A percentile compares a stretch with the other conserved stretches of the same genome.
phyloP scores from a whole-genome alignment of 352 stramenopile genomes.

The Aphanomyces cochlioides region DNA sequence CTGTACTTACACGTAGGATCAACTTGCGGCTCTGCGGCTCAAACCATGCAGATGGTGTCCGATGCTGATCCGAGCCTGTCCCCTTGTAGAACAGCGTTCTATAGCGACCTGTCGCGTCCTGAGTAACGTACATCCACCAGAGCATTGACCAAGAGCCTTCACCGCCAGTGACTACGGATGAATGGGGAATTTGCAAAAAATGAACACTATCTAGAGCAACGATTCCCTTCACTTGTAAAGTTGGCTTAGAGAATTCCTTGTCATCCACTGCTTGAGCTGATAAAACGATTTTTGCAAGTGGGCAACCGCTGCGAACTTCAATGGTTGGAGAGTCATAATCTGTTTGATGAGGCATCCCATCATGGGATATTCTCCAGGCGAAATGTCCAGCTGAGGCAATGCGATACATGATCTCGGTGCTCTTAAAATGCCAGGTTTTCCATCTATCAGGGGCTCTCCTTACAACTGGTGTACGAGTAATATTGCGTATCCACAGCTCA shows the following conservation, averaged over 20 bases:
- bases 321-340: slow-evolving; percentile 4
- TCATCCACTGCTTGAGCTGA: too few relatives aligned
- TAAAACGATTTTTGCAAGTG: neutral
- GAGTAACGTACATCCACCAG: slow-evolving; percentile 59
- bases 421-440: neutral
- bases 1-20: slow-evolving; percentile 67
- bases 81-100: slow-evolving; percentile 83
- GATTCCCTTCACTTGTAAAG: slow-evolving; percentile 45
- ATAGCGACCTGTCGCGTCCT: slow-evolving; percentile 55
- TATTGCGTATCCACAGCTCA: slow-evolving; percentile 40
- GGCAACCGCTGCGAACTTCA: neutral
- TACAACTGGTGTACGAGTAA: slow-evolving; percentile 47
- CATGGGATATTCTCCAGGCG: neutral
- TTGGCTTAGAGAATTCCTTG: slow-evolving; percentile 25
- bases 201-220: slow-evolving; percentile 49
- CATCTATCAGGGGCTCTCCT: slow-evolving; percentile 25
- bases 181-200: slow-evolving; percentile 44
- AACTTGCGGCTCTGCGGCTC: slow-evolving; percentile 58
- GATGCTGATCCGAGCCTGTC: slow-evolving; percentile 49
- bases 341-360: neutral
- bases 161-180: slow-evolving; percentile 28
- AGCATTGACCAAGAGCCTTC: slow-evolving; percentile 57
- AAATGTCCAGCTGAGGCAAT: neutral
- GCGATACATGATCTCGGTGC: neutral
- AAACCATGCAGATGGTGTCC: slow-evolving; percentile 81